Conservation (phyloP, 2,329 filamentous ascomycete genomes). For the Paramyrothecium roridum region DNA sequence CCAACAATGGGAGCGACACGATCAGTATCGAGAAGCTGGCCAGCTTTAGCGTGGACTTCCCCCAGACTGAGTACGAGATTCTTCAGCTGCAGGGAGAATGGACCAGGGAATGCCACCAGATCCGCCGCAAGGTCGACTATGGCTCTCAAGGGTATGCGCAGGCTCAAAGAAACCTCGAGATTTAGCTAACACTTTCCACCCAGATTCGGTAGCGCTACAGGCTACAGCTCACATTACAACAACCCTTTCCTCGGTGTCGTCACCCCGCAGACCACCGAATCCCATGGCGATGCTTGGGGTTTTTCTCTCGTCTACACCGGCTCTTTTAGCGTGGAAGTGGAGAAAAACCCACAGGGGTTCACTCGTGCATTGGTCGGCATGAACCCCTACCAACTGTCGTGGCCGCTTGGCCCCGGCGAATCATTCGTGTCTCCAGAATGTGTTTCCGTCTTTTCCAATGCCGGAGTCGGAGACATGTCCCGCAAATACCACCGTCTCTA, state of each 20-base stretch:
- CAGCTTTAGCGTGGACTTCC: constrained; percentile 60
- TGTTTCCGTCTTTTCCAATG: constrained; percentile 57
- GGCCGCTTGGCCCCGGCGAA: constrained; percentile 52
- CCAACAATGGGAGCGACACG: constrained; percentile 51
- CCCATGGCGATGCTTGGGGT: constrained; percentile 59
- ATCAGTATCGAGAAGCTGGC: constrained; percentile 55
- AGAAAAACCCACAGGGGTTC: constrained; percentile 59
- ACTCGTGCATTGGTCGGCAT: constrained; percentile 59
- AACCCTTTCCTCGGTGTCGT: constrained; percentile 62
- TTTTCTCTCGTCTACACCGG: constrained; percentile 65
- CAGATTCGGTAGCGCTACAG: constrained; percentile 58
- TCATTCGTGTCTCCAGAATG: constrained; percentile 60
- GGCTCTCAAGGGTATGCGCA: constrained; percentile 48
- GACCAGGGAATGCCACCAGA: constrained; percentile 54
- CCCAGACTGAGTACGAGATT: constrained; percentile 59
- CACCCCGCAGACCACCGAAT: constrained; percentile 55
- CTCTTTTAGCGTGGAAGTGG: constrained; percentile 59
- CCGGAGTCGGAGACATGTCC: constrained; percentile 60
- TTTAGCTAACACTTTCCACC: not conserved
- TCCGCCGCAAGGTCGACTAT: constrained; percentile 52
- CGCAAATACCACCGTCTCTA: constrained; percentile 60
- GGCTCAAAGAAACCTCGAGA: not conserved
- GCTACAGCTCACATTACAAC: constrained; percentile 62
- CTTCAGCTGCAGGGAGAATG: constrained; percentile 62
- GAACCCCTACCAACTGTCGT: constrained; percentile 59